These are phyloP conservation scores for Sporothrix brasiliensis DNA, from an alignment of 2,329 filamentous ascomycete genomes.

Conservation along the genomic window DNA sequence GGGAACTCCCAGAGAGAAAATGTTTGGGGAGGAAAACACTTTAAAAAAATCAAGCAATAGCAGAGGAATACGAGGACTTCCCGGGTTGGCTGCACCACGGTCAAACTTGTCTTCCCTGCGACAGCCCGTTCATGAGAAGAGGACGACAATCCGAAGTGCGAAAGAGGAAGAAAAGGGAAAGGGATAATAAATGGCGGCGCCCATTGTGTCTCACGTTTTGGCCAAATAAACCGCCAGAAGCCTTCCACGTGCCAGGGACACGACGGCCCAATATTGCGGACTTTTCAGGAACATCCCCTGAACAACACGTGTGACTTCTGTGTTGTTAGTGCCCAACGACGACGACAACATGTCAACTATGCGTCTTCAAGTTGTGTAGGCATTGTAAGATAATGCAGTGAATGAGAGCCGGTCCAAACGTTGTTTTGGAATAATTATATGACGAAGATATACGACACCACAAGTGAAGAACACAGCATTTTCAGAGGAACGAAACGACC, in stretches of 20 bases:
- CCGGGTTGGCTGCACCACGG: not conserved
- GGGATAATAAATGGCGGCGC: not conserved
- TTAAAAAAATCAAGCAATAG: constrained; percentile 7
- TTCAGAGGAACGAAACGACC: too few species aligned
- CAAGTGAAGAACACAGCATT: not conserved
- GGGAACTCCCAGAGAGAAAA: constrained; percentile 21
- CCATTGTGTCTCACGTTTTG: not conserved
- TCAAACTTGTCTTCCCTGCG: not conserved
- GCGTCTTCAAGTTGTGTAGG: not conserved
- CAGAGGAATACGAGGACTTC: constrained; percentile 15
- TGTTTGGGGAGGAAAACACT: not conserved
- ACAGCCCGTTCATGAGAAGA: not conserved
- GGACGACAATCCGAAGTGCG: not conserved
- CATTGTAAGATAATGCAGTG: not conserved
- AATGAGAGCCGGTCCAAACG: not conserved
- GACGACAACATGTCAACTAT: not conserved
- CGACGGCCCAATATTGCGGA: not conserved
- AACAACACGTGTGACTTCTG: constrained; percentile 8
- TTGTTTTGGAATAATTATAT: too few species aligned
- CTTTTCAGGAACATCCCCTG: constrained; percentile 5
- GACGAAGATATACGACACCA: not conserved
- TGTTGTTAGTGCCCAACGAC: constrained; percentile 13
- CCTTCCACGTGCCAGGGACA: constrained; percentile 24
- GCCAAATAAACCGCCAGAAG: constrained; percentile 26
- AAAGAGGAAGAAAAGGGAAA: not conserved